These are phyloP conservation scores for Thuja plicata DNA, from an alignment of 83 land plant genomes.

Conservation along the genomic window DNA sequence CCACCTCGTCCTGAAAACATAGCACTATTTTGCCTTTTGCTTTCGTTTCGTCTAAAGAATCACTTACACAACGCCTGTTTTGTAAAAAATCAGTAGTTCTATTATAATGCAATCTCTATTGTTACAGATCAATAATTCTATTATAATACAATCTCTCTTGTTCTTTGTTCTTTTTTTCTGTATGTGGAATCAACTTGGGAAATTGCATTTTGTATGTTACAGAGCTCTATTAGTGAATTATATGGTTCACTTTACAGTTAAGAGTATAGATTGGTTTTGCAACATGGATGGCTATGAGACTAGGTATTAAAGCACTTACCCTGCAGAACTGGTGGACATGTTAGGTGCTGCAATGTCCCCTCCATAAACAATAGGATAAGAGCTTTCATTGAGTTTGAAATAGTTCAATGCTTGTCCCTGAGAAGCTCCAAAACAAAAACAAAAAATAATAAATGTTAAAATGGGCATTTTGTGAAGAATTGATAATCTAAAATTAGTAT, in stretches of 20 bases:
- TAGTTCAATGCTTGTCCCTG: constrained; percentile 16
- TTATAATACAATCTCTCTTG: no score
- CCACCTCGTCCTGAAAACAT: constrained; percentile 32
- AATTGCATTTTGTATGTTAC: no score
- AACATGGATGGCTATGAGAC: neutral
- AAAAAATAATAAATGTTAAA: neutral
- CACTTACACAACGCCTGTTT: constrained; percentile 54
- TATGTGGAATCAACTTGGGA: no score
- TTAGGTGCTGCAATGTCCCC: constrained; percentile 7
- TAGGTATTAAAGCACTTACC: neutral
- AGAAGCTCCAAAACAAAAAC: neutral
- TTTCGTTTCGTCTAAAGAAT: constrained; percentile 51
- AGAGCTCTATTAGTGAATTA: no score
- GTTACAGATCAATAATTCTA: no score
- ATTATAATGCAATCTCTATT: no score
- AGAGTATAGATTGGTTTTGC: neutral
- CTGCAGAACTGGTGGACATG: neutral
- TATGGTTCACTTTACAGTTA: neutral
- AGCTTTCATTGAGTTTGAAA: neutral
- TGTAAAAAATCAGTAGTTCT: no score
- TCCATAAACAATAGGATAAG: constrained; percentile 1
- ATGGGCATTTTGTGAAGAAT: neutral
- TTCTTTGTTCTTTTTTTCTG: no score
- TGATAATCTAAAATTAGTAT: neutral
- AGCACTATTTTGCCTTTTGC: constrained; percentile 59